phyloP scores from a whole-genome alignment of 768 basidiomycete species.

The Boletus huronensis region DNA sequence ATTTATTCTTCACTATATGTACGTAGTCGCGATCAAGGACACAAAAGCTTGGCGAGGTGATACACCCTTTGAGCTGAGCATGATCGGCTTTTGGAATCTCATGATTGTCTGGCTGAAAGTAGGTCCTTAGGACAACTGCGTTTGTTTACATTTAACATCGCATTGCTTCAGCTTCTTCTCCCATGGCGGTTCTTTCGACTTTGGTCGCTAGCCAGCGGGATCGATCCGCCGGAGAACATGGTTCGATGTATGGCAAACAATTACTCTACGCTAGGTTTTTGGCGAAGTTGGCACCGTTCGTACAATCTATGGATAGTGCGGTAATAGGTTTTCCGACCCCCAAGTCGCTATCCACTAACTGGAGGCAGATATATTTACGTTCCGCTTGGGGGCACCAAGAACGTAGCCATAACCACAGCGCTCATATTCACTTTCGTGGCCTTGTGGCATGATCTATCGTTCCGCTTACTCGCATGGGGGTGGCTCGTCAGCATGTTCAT shows the following conservation, averaged over 20 bases:
- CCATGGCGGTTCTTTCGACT: slow-evolving; percentile 97
- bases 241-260: slow-evolving; percentile 98
- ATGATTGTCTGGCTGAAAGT: slow-evolving; percentile 97
- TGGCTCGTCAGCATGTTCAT: slow-evolving; percentile 94
- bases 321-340: slow-evolving; percentile 37
- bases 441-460: slow-evolving; percentile 93
- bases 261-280: slow-evolving; percentile 89
- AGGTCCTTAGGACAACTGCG: slow-evolving; percentile 9
- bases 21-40: slow-evolving; percentile 95
- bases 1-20: slow-evolving; percentile 88
- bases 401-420: slow-evolving; percentile 57
- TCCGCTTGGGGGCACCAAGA: slow-evolving; percentile 75
- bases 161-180: slow-evolving; percentile 64
- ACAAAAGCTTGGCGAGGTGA: slow-evolving; percentile 76
- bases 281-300: slow-evolving; percentile 95
- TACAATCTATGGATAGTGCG: slow-evolving; percentile 95
- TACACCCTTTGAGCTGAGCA: slow-evolving; percentile 74
- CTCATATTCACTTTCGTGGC: slow-evolving; percentile 96
- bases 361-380: slow-evolving; percentile 85
- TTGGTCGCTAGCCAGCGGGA: slow-evolving; percentile 84
- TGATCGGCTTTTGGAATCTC: slow-evolving; percentile 97
- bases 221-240: slow-evolving; percentile 98
- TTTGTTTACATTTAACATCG: neutral
- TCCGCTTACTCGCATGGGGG: slow-evolving; percentile 89
- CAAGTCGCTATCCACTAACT: neutral